These are phyloP conservation scores for Spathaspora sp. DNA, from an alignment of 1,139 yeast genomes.

Conservation along the genomic window DNA sequence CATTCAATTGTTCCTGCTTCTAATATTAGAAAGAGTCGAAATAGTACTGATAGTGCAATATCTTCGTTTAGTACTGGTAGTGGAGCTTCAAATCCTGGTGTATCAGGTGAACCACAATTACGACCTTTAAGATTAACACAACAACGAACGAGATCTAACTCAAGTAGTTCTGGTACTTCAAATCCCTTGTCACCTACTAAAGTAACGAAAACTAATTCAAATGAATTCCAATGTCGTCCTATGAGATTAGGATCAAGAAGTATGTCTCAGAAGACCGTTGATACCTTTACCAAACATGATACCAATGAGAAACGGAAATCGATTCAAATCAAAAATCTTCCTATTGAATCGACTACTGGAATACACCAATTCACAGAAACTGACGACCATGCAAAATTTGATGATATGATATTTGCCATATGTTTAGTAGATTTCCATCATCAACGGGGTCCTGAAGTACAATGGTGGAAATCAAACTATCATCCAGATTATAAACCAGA, in stretches of 20 bases:
- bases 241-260: conserved; percentile 24
- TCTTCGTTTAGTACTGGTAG: conserved; percentile 2
- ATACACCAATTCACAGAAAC: conserved; percentile 4
- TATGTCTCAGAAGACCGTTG: neutral
- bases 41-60: conserved; percentile 4
- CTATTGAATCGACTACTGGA: conserved; percentile 20
- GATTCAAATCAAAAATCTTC: conserved; percentile 39
- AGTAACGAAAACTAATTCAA: conserved; percentile 9
- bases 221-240: conserved; percentile 36
- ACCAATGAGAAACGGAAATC: conserved; percentile 23
- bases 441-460: conserved; percentile 91
- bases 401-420: conserved; percentile 68
- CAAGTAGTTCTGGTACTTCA: conserved; percentile 7
- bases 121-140: conserved; percentile 36
- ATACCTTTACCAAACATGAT: conserved; percentile 2
- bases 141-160: conserved; percentile 13
- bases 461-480: conserved; percentile 81
- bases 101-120: conserved; percentile 14
- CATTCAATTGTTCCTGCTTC: neutral
- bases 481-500: conserved; percentile 35
- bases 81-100: neutral
- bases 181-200: conserved; percentile 6
- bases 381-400: conserved; percentile 11
- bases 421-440: conserved; percentile 95
- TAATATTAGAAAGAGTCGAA: conserved; percentile 1